phyloP scores from a whole-genome alignment of 768 basidiomycete species.

The Rickenella mellea region DNA sequence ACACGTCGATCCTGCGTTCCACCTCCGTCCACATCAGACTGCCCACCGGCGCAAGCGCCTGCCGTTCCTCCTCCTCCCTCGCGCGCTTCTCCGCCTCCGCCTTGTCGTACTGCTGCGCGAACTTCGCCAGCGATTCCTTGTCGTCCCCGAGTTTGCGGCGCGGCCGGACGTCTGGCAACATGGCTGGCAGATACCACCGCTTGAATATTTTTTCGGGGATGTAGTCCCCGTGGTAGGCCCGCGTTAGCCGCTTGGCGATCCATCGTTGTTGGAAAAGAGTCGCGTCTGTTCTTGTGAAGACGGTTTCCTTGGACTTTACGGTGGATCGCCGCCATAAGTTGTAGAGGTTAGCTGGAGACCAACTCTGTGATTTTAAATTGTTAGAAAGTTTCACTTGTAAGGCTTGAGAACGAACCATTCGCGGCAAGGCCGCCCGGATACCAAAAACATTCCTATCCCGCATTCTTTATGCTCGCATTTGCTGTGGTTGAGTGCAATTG shows the following conservation, averaged over 20 bases:
- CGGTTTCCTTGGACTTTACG: constrained; percentile 34
- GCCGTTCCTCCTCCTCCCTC: constrained; percentile 41
- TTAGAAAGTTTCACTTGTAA: not conserved
- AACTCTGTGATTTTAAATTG: constrained; percentile 46
- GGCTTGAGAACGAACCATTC: constrained; percentile 47
- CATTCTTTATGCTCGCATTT: constrained; percentile 21
- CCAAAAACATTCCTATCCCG: constrained; percentile 37
- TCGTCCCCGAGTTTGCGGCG: constrained; percentile 32
- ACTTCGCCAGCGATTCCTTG: constrained; percentile 40
- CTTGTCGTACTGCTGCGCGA: constrained; percentile 33
- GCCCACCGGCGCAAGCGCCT: constrained; percentile 80
- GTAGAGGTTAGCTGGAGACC: constrained; percentile 82
- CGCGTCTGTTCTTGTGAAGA: constrained; percentile 45
- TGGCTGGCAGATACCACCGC: constrained; percentile 85
- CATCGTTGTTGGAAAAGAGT: constrained; percentile 90
- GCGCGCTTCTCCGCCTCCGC: constrained; percentile 33
- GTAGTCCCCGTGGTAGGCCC: constrained; percentile 93
- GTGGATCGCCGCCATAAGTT: constrained; percentile 77
- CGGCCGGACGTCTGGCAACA: constrained; percentile 78
- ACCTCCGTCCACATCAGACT: constrained; percentile 93
- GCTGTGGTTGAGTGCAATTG: too few species aligned
- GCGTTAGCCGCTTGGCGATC: constrained; percentile 74
- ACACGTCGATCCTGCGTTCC: constrained; percentile 89
- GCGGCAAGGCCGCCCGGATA: constrained; percentile 53
- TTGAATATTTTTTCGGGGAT: constrained; percentile 92